Base-by-base conservation (phyloP, 305 asterid genomes). In the Andrographis paniculata region DNA sequence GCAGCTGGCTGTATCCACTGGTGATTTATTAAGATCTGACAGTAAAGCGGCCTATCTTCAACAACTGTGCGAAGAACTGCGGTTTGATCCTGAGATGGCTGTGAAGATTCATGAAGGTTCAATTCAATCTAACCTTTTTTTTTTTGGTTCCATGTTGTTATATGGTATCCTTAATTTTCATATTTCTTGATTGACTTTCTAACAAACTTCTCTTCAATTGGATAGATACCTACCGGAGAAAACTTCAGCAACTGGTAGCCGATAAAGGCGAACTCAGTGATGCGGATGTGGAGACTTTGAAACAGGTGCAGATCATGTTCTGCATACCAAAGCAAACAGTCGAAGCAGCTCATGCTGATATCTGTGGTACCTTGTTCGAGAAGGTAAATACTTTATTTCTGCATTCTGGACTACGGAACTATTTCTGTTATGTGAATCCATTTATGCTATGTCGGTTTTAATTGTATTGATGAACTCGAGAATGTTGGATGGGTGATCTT, bases 1-100 rank as follows among this genome's bases (percentile, higher is more conserved):
- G 61, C 84, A 93, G 65, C 91, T 81, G 42, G 94, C 96, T 63
- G 99, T 87, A 47, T 69, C 96, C 48, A 69, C 84, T 63, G 99
- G 99, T 28, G 78, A 79, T 39, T 68, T 92, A 67, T 69, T 48
- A 22, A 79, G 77, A 35, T 75, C 93, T 14, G 85, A 77, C 30
- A 92, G 99, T 72, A 92, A 92, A 79, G 99, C 99, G 55, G 82
- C 87, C 56, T 74, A 73, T 73, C 99, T 92, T 72, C 99, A 92
- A 66, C 70, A 65, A 55, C 78, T 92, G 16, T 92, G 99, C 42
- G 99, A 92, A 67, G 95, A 92, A 69, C 74, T 87, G 73, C 77
- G 73, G 50, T 84, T 92, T 64, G 93, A 87, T 76, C 89, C 95
- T 1, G 80, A 84, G 67, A 87, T 79, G 70, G 99, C 99, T 47